Conservation (phyloP, 768 basidiomycete genomes). For the Suillus hirtellus region DNA sequence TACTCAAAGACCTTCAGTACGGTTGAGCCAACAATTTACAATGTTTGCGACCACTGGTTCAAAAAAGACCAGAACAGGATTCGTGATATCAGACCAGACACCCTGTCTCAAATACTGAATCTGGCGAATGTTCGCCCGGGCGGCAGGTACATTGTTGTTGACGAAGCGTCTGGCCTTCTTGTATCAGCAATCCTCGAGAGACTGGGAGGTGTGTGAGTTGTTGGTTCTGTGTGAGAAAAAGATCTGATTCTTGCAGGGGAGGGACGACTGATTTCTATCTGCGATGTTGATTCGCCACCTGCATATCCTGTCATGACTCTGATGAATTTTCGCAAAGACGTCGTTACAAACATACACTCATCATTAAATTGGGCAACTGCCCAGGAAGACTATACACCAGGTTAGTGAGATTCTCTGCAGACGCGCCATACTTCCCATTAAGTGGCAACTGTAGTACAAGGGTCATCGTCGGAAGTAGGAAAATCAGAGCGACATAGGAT, state of each 20-base stretch:
- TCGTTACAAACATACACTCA: slow-evolving; percentile 52
- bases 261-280: slow-evolving; percentile 82
- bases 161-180: slow-evolving; percentile 88
- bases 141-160: slow-evolving; percentile 85
- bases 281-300: slow-evolving; percentile 90
- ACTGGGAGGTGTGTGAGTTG: slow-evolving; percentile 66
- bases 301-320: slow-evolving; percentile 79
- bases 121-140: slow-evolving; percentile 83
- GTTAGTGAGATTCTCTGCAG: slow-evolving; percentile 36
- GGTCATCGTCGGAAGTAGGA: neutral
- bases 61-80: slow-evolving; percentile 79
- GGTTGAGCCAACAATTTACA: slow-evolving; percentile 83
- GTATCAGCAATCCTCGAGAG: slow-evolving; percentile 84
- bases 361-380: slow-evolving; percentile 91
- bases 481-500: slow-evolving; percentile 68
- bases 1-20: slow-evolving; percentile 87
- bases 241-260: slow-evolving; percentile 48
- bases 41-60: slow-evolving; percentile 90
- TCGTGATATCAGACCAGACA: slow-evolving; percentile 83
- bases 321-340: slow-evolving; percentile 80
- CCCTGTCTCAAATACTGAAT: slow-evolving; percentile 85
- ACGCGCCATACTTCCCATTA: neutral
- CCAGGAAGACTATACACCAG: slow-evolving; percentile 70
- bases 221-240: neutral
- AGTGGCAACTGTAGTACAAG: slow-evolving; percentile 1